A percentile compares a stretch with the other conserved stretches of the same genome.
These are phyloP conservation scores for Toxicodendron radicans DNA, from an alignment of 345 rosid species.

Conservation along the genomic window DNA sequence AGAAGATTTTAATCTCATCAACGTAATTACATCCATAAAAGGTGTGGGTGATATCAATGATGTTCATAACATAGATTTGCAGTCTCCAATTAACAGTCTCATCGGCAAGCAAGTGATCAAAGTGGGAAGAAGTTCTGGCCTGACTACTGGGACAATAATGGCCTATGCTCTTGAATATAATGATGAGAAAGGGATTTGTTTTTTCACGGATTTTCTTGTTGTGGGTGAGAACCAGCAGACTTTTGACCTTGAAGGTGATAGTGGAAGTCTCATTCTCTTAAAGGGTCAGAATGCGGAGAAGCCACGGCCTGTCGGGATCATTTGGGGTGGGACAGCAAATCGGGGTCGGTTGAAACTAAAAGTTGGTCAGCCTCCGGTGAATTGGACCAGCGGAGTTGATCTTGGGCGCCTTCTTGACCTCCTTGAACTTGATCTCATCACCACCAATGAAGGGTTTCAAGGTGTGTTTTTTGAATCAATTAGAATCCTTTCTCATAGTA, in stretches of 20 bases:
- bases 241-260: slow-evolving; percentile 98
- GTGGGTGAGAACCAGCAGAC: slow-evolving; percentile 96
- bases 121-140: slow-evolving; percentile 98
- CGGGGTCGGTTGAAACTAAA: slow-evolving; percentile 86
- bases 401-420: slow-evolving; percentile 93
- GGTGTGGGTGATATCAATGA: slow-evolving; percentile 87
- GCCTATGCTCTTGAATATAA: slow-evolving; percentile 96
- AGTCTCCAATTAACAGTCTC: slow-evolving; percentile 76
- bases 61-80: slow-evolving; percentile 80
- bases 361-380: slow-evolving; percentile 88
- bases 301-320: slow-evolving; percentile 88
- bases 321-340: slow-evolving; percentile 99
- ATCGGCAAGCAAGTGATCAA: slow-evolving; percentile 86
- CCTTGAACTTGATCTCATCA: slow-evolving; percentile 88
- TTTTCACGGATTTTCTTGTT: slow-evolving; percentile 96
- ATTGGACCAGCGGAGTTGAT: slow-evolving; percentile 99
- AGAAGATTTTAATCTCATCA: slow-evolving; percentile 76
- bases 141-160: slow-evolving; percentile 88
- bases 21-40: slow-evolving; percentile 73
- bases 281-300: slow-evolving; percentile 58
- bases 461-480: slow-evolving; percentile 42
- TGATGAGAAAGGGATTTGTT: slow-evolving; percentile 95
- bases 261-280: slow-evolving; percentile 95
- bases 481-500: background rate
- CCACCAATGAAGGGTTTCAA: slow-evolving; percentile 71